Base-by-base conservation (phyloP, 768 basidiomycete genomes). In the Dictyophora rubrovolvata region DNA sequence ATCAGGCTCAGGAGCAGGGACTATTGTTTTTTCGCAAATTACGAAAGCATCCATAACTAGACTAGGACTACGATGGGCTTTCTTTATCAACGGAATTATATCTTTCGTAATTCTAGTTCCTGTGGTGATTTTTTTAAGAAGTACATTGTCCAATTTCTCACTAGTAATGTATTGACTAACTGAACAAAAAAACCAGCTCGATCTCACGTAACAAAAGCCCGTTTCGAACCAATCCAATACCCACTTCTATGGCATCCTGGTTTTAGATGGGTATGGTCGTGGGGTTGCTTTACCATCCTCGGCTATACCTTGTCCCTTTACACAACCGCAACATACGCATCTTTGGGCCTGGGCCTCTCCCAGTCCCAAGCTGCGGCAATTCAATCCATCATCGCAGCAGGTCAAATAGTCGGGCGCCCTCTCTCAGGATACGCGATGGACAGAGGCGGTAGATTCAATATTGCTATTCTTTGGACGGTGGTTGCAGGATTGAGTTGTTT, bases 401-500 rank as follows among this genome's bases (percentile, higher is more conserved):
- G 69, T 12, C 69, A 70, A 57, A 65, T 70, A 59, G 62, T 71
- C 47, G 68, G 71, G 12, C 66, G 71, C 28, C 71, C 71, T 1
- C 22, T 63, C 17, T 66, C 62, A 55, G 71, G 71, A 11, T 59
- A 63, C 21, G 57, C 62, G 35, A 57, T 71, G 22, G 71, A 72
- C 56, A 52, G 59, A 16, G 64, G 65, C 18, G 71, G 71, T 3
- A 47, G 69, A 12, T 61, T 72, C 60, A 72, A 71, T 59, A 63
- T 68, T 51, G 65, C 69, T 2, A 62, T 65, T 23, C 20, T 71
- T 12, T 62, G 65, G 37, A 70, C 70, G 48, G 53, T 70, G 59
- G 53, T 68, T 48, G 63, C 69, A 34, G 70, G 69, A 17, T 36
- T 69, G 6, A 68, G 69, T 0, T 66, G 65, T 48, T 60, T 72